phyloP scores from a whole-genome alignment of 2,329 filamentous ascomycete genomes.

The Fusarium equiseti region DNA sequence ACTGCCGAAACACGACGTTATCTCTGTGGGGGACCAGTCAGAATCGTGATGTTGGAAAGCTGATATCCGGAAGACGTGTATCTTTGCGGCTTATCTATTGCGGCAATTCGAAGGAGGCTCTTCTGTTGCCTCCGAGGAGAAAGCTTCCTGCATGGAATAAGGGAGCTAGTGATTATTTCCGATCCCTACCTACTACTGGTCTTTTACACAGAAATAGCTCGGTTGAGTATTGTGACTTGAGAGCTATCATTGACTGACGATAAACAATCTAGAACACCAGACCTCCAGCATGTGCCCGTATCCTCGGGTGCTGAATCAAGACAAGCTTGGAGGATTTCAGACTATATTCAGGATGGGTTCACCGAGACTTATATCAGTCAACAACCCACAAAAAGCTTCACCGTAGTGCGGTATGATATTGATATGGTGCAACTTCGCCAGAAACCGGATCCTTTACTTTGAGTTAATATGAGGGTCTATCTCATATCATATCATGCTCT shows the following conservation, averaged over 20 bases:
- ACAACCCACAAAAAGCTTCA: slow-evolving; percentile 25
- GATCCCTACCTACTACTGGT: not conserved
- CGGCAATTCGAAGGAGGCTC: slow-evolving; percentile 21
- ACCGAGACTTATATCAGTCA: slow-evolving; percentile 20
- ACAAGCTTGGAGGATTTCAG: not conserved
- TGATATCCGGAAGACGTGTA: not conserved
- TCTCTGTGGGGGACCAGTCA: slow-evolving; percentile 36
- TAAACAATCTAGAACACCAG: not conserved
- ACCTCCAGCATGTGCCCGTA: not conserved
- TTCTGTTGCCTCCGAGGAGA: slow-evolving; percentile 35
- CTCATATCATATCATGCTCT: slow-evolving; percentile 32
- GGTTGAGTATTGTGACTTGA: not conserved
- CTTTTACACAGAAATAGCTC: slow-evolving; percentile 20
- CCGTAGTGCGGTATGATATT: not conserved
- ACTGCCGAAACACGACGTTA: slow-evolving; percentile 10
- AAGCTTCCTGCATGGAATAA: slow-evolving; percentile 19
- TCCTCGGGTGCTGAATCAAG: not conserved
- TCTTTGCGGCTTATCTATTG: slow-evolving; percentile 36
- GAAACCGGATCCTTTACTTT: slow-evolving; percentile 8
- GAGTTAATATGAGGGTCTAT: slow-evolving; percentile 10
- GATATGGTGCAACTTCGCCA: slow-evolving; percentile 12
- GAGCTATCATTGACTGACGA: not conserved
- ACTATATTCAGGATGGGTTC: slow-evolving; percentile 12
- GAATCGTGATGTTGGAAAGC: slow-evolving; percentile 21
- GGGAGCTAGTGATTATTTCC: slow-evolving; percentile 21